Evolutionary conservation across 169 alveolate genomes (phyloP).

Genomic region (Eimeria praecox): DNA sequence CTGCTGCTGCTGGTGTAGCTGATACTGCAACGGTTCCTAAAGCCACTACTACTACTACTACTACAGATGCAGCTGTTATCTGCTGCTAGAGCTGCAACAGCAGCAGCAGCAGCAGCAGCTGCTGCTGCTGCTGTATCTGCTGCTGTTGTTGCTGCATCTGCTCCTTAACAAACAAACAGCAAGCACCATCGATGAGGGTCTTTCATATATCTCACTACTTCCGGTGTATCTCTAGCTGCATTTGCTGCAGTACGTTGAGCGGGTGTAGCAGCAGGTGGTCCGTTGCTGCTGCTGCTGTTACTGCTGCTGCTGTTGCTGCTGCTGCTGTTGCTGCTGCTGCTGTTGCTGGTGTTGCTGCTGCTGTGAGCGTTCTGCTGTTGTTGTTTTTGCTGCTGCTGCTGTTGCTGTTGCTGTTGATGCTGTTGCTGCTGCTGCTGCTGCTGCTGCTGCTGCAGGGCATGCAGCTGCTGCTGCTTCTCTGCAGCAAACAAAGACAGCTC

Average conservation of each 20-base stretch:
- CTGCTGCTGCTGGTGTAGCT: too few relatives aligned
- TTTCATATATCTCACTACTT: background rate
- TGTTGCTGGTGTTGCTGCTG: constrained; percentile 3
- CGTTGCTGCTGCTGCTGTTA: too few relatives aligned
- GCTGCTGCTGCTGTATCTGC: background rate
- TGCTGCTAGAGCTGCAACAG: background rate
- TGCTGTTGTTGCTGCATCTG: background rate
- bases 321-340: background rate
- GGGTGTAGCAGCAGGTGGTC: background rate
- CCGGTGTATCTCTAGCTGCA: background rate
- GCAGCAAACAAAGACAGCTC: constrained; percentile 11
- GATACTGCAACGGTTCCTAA: background rate
- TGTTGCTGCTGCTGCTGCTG: constrained; percentile 5
- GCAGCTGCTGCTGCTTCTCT: constrained; percentile 15
- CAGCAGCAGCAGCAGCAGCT: too few relatives aligned
- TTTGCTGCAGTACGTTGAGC: background rate
- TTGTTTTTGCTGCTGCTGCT: constrained; percentile 8
- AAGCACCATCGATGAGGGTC: too few relatives aligned
- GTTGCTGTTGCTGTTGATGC: background rate
- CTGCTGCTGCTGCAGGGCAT: background rate
- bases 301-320: background rate
- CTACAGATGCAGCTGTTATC: background rate
- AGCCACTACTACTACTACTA: background rate
- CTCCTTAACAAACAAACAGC: too few relatives aligned
- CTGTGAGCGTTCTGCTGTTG: background rate